Base-by-base conservation (phyloP, 108 stramenopile genomes). In the Pseudonitzschia multistriata region DNA sequence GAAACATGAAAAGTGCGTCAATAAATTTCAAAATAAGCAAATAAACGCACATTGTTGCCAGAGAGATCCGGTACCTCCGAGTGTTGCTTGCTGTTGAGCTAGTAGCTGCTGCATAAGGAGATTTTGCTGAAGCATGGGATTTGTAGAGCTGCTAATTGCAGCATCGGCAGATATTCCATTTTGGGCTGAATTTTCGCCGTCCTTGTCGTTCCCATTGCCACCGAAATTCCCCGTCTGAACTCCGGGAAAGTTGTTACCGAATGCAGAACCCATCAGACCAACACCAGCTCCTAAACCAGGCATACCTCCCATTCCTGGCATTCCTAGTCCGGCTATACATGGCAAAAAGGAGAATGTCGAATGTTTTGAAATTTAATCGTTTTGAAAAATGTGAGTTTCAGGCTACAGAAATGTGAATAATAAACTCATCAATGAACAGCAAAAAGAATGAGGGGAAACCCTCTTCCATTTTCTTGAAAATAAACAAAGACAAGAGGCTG, bases 81-180 rank as follows among this genome's bases (percentile, higher is more conserved):
- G 57, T 10, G 68, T 68, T 56, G 69, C 75, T 49, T 76, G 75
- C 28, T 67, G 67, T 42, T 78, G 77, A 21, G 62, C 61, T 15
- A 78, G 59, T 71, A 78, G 66, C 50, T 78, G 77, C 52, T 78
- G 77, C 47, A 78, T 66, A 17, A 78, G 71, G 37, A 78, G 53
- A 42, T 78, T 78, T 72, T 78, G 77, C 25, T 78, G 77, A 22
- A 64, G n/a, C 77, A 78, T 78, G 45, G 56, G 49, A 45, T 54
- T 49, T 39, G 55, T 49, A 13, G 10, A 35, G 40, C 54, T 40
- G 14, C 55, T 59, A 25, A 40, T 28, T 22, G 70, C 66, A 28
- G 31, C 45, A 14, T 63, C 77, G 25, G 39, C 52, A 24, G 48
- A 34, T 7, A 67, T 53, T 15, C 54, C 52, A 42, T 59, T 62